Evolutionary conservation across 257 asterid species (phyloP).

Genomic region (Nyctanthes arbortristis): DNA sequence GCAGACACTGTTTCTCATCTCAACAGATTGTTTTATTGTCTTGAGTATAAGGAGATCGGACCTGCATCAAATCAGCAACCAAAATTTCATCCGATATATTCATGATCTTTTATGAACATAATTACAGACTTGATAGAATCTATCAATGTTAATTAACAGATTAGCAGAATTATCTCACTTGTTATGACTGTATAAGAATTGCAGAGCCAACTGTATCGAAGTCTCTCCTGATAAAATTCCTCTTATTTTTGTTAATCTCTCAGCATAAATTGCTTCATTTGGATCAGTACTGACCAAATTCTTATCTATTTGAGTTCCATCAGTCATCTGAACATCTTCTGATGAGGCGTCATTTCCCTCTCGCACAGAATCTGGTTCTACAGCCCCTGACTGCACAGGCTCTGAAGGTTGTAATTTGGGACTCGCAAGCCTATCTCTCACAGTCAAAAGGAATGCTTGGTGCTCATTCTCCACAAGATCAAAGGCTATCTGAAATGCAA

Average conservation of each 20-base stretch:
- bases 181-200: conserved; percentile 89
- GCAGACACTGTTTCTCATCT: conserved; percentile 91
- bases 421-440: conserved; percentile 61
- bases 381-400: conserved; percentile 43
- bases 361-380: conserved; percentile 45
- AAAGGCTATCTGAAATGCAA: conserved; percentile 94
- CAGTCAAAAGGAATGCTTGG: conserved; percentile 86
- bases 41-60: conserved; percentile 95
- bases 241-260: conserved; percentile 62
- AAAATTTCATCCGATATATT: conserved; percentile 13
- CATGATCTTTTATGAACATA: conserved; percentile 14
- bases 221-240: conserved; percentile 96
- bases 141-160: background rate
- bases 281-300: conserved; percentile 40
- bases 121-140: background rate
- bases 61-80: conserved; percentile 46
- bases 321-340: conserved; percentile 72
- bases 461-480: conserved; percentile 91
- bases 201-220: conserved; percentile 88
- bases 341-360: conserved; percentile 38
- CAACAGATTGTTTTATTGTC: conserved; percentile 97
- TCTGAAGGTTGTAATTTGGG: conserved; percentile 55
- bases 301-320: conserved; percentile 49
- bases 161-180: conserved; percentile 50
- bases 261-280: conserved; percentile 65